Conservation (phyloP, 2,329 filamentous ascomycete genomes). For the Fusarium verticillioides region DNA sequence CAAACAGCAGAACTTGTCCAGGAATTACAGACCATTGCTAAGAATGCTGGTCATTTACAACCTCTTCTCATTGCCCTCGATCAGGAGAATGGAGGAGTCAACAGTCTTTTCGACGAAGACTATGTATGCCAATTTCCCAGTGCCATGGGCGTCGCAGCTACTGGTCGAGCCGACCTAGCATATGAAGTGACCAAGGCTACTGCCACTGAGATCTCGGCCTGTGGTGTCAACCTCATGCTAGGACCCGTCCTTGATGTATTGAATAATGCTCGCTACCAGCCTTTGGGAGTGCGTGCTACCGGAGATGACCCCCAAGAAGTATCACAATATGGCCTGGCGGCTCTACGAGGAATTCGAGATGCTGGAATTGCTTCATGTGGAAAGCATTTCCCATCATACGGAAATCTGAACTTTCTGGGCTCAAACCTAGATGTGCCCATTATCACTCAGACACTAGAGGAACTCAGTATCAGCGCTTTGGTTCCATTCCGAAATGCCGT, state of each 20-base stretch:
- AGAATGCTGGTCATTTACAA: slow-evolving; percentile 87
- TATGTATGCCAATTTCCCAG: slow-evolving; percentile 97
- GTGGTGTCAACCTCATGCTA: slow-evolving; percentile 95
- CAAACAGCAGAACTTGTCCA: slow-evolving; percentile 89
- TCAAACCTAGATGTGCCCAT: slow-evolving; percentile 93
- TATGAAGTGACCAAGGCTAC: slow-evolving; percentile 94
- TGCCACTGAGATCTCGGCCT: slow-evolving; percentile 89
- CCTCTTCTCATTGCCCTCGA: slow-evolving; percentile 92
- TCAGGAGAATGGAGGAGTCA: slow-evolving; percentile 98
- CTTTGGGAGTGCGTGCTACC: slow-evolving; percentile 86
- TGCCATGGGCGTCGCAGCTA: slow-evolving; percentile 96
- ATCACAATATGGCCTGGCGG: slow-evolving; percentile 89
- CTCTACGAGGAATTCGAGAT: slow-evolving; percentile 92
- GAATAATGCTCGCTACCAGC: slow-evolving; percentile 91
- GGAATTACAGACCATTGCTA: slow-evolving; percentile 91
- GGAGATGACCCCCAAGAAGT: slow-evolving; percentile 96
- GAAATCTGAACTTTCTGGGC: slow-evolving; percentile 91
- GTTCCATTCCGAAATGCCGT: slow-evolving; percentile 94
- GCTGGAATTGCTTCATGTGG: slow-evolving; percentile 89
- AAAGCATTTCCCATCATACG: slow-evolving; percentile 97
- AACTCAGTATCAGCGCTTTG: slow-evolving; percentile 89
- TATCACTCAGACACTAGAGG: slow-evolving; percentile 93
- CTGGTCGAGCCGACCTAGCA: slow-evolving; percentile 84
- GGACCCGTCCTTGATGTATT: slow-evolving; percentile 94
- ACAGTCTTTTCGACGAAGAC: slow-evolving; percentile 94